These are phyloP conservation scores for Trichosporon sp. DNA, from an alignment of 1,284 basidiomycete genomes.

Conservation along the genomic window DNA sequence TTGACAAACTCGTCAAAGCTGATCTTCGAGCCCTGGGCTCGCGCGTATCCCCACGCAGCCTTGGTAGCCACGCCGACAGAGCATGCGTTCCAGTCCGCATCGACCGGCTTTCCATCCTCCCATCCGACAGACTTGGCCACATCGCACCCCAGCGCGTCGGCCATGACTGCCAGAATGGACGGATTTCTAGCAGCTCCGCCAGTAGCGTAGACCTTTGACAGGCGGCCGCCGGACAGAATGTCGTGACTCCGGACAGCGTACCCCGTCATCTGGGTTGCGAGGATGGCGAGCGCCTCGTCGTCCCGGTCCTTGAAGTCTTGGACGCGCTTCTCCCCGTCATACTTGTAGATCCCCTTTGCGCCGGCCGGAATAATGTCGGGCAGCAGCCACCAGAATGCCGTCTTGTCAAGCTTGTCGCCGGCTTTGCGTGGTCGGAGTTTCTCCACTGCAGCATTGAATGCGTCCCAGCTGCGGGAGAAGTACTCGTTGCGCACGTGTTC, in stretches of 20 bases:
- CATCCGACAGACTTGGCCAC: conserved; percentile 51
- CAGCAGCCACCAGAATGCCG: conserved; percentile 48
- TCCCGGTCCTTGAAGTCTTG: conserved; percentile 42
- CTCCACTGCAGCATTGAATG: conserved; percentile 64
- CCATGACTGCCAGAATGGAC: conserved; percentile 66
- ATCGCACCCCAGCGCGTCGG: conserved; percentile 70
- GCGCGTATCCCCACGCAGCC: conserved; percentile 43
- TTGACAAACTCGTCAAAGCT: conserved; percentile 19
- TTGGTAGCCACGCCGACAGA: conserved; percentile 45
- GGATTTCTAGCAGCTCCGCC: conserved; percentile 74
- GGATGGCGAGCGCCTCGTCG: conserved; percentile 70
- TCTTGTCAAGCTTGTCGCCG: conserved; percentile 50
- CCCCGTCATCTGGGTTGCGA: conserved; percentile 73
- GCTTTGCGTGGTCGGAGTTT: conserved; percentile 19
- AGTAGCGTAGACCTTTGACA: conserved; percentile 67
- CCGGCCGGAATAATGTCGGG: conserved; percentile 52
- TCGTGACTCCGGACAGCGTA: conserved; percentile 35
- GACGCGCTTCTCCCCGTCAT: conserved; percentile 26
- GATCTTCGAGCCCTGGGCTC: conserved; percentile 7
- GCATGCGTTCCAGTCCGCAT: conserved; percentile 41
- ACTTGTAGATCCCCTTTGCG: conserved; percentile 38
- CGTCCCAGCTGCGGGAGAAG: conserved; percentile 58
- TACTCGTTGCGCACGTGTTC: conserved; percentile 71
- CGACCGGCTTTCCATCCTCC: conserved; percentile 1
- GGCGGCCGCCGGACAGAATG: conserved; percentile 60